Conservation (phyloP, 495 filamentous ascomycete species). For the Acidomyces sp. region DNA sequence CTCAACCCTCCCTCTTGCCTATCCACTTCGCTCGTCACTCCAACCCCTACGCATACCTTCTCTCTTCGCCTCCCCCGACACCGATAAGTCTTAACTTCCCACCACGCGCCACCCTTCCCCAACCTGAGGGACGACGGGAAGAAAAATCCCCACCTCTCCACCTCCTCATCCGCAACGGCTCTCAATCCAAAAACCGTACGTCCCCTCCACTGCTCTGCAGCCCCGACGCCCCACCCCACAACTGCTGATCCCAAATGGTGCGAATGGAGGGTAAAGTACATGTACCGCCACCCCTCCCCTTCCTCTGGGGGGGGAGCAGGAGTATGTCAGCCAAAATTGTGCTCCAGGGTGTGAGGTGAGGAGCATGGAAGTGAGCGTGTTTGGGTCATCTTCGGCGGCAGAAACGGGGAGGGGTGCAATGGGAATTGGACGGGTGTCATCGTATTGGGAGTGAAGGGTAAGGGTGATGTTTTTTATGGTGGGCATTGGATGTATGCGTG, state of each 20-base stretch:
- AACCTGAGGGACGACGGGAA: conserved; percentile 16
- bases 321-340: conserved; percentile 33
- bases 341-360: conserved; percentile 24
- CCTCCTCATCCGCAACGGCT: conserved; percentile 1
- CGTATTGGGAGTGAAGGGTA: conserved; percentile 20
- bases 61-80: conserved; percentile 28
- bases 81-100: conserved; percentile 30
- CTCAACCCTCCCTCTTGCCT: background rate
- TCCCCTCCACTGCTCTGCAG: conserved; percentile 28
- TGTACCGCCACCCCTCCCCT: conserved; percentile 18
- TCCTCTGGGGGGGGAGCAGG: conserved; percentile 23
- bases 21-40: background rate
- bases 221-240: conserved; percentile 31
- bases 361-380: conserved; percentile 17
- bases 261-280: conserved; percentile 34
- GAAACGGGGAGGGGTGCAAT: conserved; percentile 12
- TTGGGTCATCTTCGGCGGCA: conserved; percentile 1
- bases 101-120: conserved; percentile 17
- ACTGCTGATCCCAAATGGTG: conserved; percentile 25
- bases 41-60: conserved; percentile 13
- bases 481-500: too few species aligned
- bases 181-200: conserved; percentile 32
- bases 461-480: conserved; percentile 19
- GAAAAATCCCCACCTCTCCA: conserved; percentile 28
- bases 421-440: conserved; percentile 16